A percentile compares a stretch with the other conserved stretches of the same genome.
These are phyloP conservation scores for Leptographium wingfieldii DNA, from an alignment of 2,329 filamentous ascomycete species.

Conservation along the genomic window DNA sequence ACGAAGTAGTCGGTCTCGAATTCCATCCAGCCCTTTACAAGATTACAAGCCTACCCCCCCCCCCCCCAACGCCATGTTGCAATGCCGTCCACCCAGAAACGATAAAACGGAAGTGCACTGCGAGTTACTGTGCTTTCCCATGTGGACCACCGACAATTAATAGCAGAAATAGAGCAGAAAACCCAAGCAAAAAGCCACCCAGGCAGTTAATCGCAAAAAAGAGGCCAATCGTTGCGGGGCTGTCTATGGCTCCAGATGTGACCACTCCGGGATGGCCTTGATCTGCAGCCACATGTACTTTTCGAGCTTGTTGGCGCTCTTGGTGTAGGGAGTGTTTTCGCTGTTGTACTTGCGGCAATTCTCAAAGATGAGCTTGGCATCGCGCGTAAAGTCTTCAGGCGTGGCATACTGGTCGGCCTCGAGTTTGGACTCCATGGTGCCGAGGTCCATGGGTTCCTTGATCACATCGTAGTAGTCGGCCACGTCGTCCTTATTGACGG, in stretches of 20 bases:
- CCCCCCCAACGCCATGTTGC: too few relatives aligned
- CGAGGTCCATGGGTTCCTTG: constrained; percentile 92
- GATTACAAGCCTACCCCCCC: too few relatives aligned
- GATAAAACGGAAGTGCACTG: too few relatives aligned
- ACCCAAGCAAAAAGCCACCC: neutral
- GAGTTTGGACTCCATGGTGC: constrained; percentile 90
- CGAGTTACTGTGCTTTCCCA: too few relatives aligned
- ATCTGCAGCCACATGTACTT: constrained; percentile 95
- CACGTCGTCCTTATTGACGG: constrained; percentile 91
- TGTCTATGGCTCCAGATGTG: constrained; percentile 29
- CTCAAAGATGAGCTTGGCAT: constrained; percentile 80
- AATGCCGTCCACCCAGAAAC: too few relatives aligned
- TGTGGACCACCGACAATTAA: too few relatives aligned
- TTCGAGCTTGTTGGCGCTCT: constrained; percentile 83
- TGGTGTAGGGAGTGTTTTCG: constrained; percentile 87
- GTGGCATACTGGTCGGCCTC: constrained; percentile 85
- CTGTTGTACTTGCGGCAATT: constrained; percentile 97
- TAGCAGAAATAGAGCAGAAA: too few relatives aligned
- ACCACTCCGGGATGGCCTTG: constrained; percentile 88
- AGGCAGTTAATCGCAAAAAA: neutral
- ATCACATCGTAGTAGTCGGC: constrained; percentile 99
- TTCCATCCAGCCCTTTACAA: too few relatives aligned
- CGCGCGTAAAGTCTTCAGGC: constrained; percentile 83
- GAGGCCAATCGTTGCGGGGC: neutral
- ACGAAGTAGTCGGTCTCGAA: too few relatives aligned